phyloP scores from a whole-genome alignment of 2,329 filamentous ascomycete genomes.

The Aspergillus aculeatus region DNA sequence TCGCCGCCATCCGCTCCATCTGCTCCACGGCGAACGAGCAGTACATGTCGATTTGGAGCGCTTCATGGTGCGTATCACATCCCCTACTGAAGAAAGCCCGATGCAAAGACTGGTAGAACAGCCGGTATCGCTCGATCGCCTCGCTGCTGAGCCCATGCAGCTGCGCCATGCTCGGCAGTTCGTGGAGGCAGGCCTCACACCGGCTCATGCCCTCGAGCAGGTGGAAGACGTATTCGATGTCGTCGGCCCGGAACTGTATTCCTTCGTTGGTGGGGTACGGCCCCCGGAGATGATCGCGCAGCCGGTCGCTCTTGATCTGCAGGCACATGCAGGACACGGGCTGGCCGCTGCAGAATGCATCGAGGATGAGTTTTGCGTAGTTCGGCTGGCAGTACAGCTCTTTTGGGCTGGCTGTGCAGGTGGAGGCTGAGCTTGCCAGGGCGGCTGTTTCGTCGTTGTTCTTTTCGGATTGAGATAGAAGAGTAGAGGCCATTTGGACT shows the following conservation, averaged over 20 bases:
- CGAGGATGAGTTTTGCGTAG: background rate
- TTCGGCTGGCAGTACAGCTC: background rate
- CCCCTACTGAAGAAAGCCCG: background rate
- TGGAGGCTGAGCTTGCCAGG: too few relatives aligned
- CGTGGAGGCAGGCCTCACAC: slow-evolving; percentile 5
- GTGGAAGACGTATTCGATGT: background rate
- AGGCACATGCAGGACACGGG: background rate
- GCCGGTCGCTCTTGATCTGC: background rate
- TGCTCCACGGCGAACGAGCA: background rate
- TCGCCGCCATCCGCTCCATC: slow-evolving; percentile 4
- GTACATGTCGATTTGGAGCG: background rate
- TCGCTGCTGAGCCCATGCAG: slow-evolving; percentile 3
- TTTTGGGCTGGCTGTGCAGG: too few relatives aligned
- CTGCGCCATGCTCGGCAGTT: background rate
- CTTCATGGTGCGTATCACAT: background rate
- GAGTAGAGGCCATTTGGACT: too few relatives aligned
- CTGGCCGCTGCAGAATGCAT: background rate
- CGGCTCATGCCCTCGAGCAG: slow-evolving; percentile 9
- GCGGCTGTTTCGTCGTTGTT: too few relatives aligned
- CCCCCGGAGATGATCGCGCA: background rate
- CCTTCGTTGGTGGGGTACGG: background rate
- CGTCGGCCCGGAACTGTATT: background rate
- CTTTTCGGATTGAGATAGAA: too few relatives aligned
- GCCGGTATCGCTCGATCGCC: slow-evolving; percentile 1
- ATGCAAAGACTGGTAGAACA: slow-evolving; percentile 3